Evolutionary conservation across 1,284 basidiomycete genomes (phyloP).

Genomic region (Pascua guehoae): DNA sequence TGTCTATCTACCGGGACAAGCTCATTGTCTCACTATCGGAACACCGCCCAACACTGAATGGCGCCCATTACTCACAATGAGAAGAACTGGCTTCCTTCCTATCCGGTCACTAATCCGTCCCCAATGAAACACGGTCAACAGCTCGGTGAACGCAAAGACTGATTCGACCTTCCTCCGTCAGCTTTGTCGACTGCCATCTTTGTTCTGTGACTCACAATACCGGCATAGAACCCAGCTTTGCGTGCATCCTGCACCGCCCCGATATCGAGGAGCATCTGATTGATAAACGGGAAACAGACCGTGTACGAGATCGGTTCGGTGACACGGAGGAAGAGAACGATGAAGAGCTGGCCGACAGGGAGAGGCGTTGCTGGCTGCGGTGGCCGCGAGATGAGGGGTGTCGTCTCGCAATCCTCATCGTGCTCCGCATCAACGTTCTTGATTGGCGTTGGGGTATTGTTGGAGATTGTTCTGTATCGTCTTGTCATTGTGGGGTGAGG

Average conservation of each 20-base stretch:
- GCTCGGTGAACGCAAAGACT: constrained; percentile 35
- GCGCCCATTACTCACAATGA: constrained; percentile 21
- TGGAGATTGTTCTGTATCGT: too few species aligned
- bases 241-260: constrained; percentile 31
- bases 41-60: background rate
- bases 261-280: constrained; percentile 39
- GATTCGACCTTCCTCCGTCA: constrained; percentile 28
- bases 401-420: background rate
- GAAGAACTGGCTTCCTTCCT: constrained; percentile 37
- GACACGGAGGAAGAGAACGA: constrained; percentile 35
- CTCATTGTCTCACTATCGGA: too few species aligned
- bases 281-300: constrained; percentile 32
- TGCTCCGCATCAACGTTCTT: background rate
- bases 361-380: constrained; percentile 23
- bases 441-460: too few species aligned
- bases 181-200: background rate
- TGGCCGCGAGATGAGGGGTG: background rate
- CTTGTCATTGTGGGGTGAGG: too few species aligned
- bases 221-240: constrained; percentile 36
- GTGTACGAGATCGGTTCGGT: constrained; percentile 39
- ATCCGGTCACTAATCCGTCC: constrained; percentile 32
- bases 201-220: constrained; percentile 5
- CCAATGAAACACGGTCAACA: constrained; percentile 41
- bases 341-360: constrained; percentile 30
- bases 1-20: too few species aligned